Base-by-base conservation (phyloP, 1,284 basidiomycete species). In the Phaffia rhodozyma region DNA sequence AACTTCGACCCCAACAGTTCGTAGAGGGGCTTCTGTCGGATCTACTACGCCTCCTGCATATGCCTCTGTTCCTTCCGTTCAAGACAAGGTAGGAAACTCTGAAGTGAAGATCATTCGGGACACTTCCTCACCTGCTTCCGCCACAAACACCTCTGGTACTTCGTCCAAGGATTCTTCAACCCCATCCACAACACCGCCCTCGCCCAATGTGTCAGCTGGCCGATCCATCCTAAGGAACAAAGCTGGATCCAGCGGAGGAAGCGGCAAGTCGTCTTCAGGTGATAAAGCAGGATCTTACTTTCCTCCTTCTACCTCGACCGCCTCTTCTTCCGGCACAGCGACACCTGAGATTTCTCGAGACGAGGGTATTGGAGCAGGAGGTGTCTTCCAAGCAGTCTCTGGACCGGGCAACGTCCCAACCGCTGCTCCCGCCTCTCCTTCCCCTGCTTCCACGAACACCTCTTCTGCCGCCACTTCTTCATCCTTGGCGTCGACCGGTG, bases 141-240 rank as follows among this genome's bases (percentile, higher is more conserved):
- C 62, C 23, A 52, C 67, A 32, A 67, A 64, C 4, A 60, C 66
- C 4, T 69, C 70, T 21, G 66, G 62, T 29, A 68, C 67, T 21
- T 69, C 68, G 0, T 6, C 20, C n/a, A 27, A n/a, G 53, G 55
- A 55, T 30, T 70, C 70, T 69, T 43, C 38, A 16, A 16, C 71
- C 0, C 66, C 69, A 9, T 72, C 70, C 13, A 30, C 65, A 25
- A 52, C 64, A 3, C 70, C 71, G 13, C 38, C 38, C 38, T 43
- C 38, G 29, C 70, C 70, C 20, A 63, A 66, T 54, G 2, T 54
- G 34, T 51, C 29, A 34, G 34, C 23, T 29, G 25, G 9, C 49
- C 54, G 29, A 30, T 50, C 27, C 7, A 13, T 34, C 29, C 54
- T 25, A 57, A 25, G 34, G 25, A 47, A 47, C 18, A 30, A 58